Evolutionary conservation across 2,329 filamentous ascomycete genomes (phyloP).

Genomic region (Hortaea werneckii): DNA sequence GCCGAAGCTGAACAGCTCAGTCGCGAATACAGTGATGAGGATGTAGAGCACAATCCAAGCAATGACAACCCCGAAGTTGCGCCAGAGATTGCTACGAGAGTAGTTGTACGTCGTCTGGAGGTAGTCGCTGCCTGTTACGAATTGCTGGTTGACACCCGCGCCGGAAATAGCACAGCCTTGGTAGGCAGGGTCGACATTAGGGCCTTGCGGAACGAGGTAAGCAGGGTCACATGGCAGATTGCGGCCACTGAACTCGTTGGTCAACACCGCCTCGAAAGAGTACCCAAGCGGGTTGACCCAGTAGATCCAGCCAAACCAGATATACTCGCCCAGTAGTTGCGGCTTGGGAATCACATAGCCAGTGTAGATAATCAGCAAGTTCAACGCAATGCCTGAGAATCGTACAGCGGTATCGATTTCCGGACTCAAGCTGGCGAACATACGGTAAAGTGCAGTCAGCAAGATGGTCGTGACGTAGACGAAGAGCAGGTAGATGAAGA

Average conservation of each 20-base stretch:
- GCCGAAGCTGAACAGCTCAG: slow-evolving; percentile 57
- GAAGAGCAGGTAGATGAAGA: slow-evolving; percentile 57
- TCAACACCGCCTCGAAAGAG: slow-evolving; percentile 55
- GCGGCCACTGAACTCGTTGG: slow-evolving; percentile 53
- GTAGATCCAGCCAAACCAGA: slow-evolving; percentile 57
- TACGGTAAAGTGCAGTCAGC: slow-evolving; percentile 54
- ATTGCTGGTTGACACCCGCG: slow-evolving; percentile 40
- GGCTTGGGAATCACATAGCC: slow-evolving; percentile 61
- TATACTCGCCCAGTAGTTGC: slow-evolving; percentile 46
- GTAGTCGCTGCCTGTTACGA: slow-evolving; percentile 46
- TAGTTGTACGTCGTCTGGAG: slow-evolving; percentile 47
- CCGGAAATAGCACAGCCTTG: slow-evolving; percentile 54
- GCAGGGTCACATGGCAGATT: slow-evolving; percentile 49
- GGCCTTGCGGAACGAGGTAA: slow-evolving; percentile 51
- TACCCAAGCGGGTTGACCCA: slow-evolving; percentile 45
- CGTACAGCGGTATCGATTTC: slow-evolving; percentile 57
- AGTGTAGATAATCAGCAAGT: slow-evolving; percentile 53
- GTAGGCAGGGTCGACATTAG: slow-evolving; percentile 43
- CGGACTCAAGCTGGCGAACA: slow-evolving; percentile 54
- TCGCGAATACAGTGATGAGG: slow-evolving; percentile 57
- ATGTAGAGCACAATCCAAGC: slow-evolving; percentile 69
- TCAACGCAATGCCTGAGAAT: slow-evolving; percentile 52
- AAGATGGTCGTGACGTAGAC: slow-evolving; percentile 53
- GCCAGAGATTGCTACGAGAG: slow-evolving; percentile 49
- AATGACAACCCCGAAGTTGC: slow-evolving; percentile 69